Evolutionary conservation across 2,329 filamentous ascomycete species (phyloP).

Genomic region (Verticillium tricorpus): DNA sequence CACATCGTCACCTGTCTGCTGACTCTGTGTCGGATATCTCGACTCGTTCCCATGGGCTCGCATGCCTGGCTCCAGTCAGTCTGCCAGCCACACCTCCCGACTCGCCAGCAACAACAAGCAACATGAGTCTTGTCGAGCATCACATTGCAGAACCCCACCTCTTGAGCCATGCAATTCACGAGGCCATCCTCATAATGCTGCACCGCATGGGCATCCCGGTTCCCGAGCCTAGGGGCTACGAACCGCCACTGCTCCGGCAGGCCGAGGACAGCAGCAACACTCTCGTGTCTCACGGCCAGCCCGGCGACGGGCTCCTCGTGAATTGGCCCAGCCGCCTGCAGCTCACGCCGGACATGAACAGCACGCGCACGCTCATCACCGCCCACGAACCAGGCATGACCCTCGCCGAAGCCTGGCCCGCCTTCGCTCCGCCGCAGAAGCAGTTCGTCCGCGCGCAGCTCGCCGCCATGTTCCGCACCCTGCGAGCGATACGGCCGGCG

Average conservation of each 20-base stretch:
- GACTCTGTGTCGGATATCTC: not conserved
- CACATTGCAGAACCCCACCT: not conserved
- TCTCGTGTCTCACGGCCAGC: not conserved
- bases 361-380: not conserved
- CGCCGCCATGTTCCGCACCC: not conserved
- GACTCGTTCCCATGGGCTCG: not conserved
- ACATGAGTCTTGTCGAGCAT: not conserved
- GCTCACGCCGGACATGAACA: constrained; percentile 17
- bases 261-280: not conserved
- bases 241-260: not conserved
- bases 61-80: not conserved
- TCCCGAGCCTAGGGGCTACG: not conserved
- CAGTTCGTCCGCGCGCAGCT: not conserved
- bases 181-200: not conserved
- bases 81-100: not conserved
- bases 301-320: constrained; percentile 9
- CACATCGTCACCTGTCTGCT: not conserved
- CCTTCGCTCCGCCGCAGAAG: not conserved
- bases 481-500: not conserved
- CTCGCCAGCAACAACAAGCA: not conserved
- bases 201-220: not conserved
- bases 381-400: not conserved
- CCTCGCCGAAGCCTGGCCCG: not conserved
- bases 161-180: not conserved
- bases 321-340: constrained; percentile 24